These are phyloP conservation scores for Daphne laureola DNA, from an alignment of 441 rosid genomes.

Conservation along the genomic window DNA sequence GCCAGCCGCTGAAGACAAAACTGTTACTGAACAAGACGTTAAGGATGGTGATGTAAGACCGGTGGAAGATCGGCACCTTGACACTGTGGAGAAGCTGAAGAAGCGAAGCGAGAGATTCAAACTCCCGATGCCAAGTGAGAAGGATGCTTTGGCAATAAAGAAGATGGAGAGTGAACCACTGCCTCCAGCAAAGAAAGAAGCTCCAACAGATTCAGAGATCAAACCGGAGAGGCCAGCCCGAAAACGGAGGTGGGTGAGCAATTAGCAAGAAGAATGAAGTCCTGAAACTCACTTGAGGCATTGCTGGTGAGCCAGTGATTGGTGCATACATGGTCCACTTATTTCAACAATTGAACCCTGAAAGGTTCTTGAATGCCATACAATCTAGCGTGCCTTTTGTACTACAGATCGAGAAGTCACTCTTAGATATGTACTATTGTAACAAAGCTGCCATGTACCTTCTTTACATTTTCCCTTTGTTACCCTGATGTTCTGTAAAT, in stretches of 20 bases:
- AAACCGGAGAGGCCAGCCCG: slow-evolving; percentile 95
- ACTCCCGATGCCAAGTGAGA: slow-evolving; percentile 89
- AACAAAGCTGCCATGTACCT: slow-evolving; percentile 15
- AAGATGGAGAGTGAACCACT: slow-evolving; percentile 54
- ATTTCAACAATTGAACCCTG: slow-evolving; percentile 9
- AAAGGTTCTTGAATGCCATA: slow-evolving; percentile 16
- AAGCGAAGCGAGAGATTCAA: slow-evolving; percentile 97
- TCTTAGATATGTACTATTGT: slow-evolving; percentile 20
- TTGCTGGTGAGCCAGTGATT: slow-evolving; percentile 4
- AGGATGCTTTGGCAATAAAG: slow-evolving; percentile 48
- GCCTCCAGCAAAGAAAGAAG: slow-evolving; percentile 49
- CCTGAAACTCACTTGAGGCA: neutral
- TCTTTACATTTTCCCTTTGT: neutral
- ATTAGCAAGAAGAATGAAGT: slow-evolving; percentile 26
- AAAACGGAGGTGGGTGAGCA: slow-evolving; percentile 81
- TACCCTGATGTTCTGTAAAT: slow-evolving; percentile 22
- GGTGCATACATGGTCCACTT: neutral
- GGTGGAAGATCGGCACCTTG: slow-evolving; percentile 64
- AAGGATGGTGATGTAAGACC: slow-evolving; percentile 53
- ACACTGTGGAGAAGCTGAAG: slow-evolving; percentile 96
- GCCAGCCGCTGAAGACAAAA: slow-evolving; percentile 40
- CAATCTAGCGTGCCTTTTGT: slow-evolving; percentile 12
- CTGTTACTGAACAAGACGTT: slow-evolving; percentile 35
- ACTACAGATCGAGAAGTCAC: slow-evolving; percentile 19
- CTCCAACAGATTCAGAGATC: slow-evolving; percentile 51